phyloP scores from a whole-genome alignment of 148 eudicot genomes.

The Rheum nobile region DNA sequence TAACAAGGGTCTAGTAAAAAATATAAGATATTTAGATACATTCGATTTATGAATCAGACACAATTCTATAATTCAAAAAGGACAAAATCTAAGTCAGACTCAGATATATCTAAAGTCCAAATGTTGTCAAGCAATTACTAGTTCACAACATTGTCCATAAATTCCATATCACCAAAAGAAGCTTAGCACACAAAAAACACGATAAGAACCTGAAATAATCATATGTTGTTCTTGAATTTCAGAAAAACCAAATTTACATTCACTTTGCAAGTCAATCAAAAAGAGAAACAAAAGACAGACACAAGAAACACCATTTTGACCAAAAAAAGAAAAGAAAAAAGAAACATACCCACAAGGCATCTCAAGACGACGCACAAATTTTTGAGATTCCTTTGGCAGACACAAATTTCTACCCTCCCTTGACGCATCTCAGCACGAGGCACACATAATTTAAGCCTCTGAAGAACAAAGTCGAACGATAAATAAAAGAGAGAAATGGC shows the following conservation, averaged over 20 bases:
- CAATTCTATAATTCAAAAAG: too few relatives aligned
- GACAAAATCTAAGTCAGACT: too few relatives aligned
- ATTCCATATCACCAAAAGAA: too few relatives aligned
- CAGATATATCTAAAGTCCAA: too few relatives aligned
- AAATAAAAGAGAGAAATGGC: background rate
- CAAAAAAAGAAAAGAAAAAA: background rate
- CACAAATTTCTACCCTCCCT: background rate
- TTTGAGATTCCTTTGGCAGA: background rate
- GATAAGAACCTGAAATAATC: background rate
- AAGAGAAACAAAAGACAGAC: background rate
- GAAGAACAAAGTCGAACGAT: background rate
- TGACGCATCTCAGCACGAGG: background rate
- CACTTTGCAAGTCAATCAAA: conserved; percentile 4
- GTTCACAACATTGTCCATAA: too few relatives aligned
- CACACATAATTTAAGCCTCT: background rate
- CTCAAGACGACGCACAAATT: background rate
- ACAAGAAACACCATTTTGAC: too few relatives aligned
- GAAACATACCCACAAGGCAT: background rate
- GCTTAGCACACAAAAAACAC: too few relatives aligned
- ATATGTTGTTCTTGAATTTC: background rate
- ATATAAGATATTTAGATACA: too few relatives aligned
- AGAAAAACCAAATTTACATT: background rate
- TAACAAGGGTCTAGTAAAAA: too few relatives aligned
- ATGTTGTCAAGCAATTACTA: too few relatives aligned
- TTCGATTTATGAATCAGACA: too few relatives aligned